phyloP scores from a whole-genome alignment of 192 early-diverging fungal species.

The Coemansia guatemalensis region DNA sequence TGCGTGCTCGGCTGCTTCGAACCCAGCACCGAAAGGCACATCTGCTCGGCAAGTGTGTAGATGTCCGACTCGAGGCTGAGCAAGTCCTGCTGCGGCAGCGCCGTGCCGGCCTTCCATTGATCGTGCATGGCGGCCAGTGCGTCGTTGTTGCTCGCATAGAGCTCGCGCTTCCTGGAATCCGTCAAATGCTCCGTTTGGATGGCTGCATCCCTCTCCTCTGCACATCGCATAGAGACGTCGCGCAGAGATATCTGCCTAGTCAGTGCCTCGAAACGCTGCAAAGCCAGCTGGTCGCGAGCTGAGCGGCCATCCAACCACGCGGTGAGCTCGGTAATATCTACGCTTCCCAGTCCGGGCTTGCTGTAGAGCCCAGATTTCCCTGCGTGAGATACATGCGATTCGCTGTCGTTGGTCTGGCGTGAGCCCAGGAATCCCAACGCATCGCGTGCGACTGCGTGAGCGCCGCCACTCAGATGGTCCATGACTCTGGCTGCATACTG shows the following conservation, averaged over 20 bases:
- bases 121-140: conserved; percentile 15
- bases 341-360: neutral
- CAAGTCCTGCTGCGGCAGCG: conserved; percentile 2
- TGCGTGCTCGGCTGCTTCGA: conserved; percentile 18
- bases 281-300: conserved; percentile 28
- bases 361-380: conserved; percentile 1
- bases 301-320: conserved; percentile 35
- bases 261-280: conserved; percentile 31
- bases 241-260: conserved; percentile 19
- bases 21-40: conserved; percentile 26
- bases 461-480: conserved; percentile 41
- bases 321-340: conserved; percentile 21
- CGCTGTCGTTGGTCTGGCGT: neutral
- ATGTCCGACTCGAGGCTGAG: conserved; percentile 12
- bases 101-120: conserved; percentile 2
- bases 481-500: conserved; percentile 30
- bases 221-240: conserved; percentile 27
- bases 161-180: conserved; percentile 5
- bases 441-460: conserved; percentile 21
- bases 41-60: conserved; percentile 24
- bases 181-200: neutral
- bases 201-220: conserved; percentile 2
- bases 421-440: conserved; percentile 7
- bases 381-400: neutral
- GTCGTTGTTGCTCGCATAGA: conserved; percentile 13